These are phyloP conservation scores for Mycosphaerelloides madeirae DNA, from an alignment of 2,329 filamentous ascomycete species.

Conservation along the genomic window DNA sequence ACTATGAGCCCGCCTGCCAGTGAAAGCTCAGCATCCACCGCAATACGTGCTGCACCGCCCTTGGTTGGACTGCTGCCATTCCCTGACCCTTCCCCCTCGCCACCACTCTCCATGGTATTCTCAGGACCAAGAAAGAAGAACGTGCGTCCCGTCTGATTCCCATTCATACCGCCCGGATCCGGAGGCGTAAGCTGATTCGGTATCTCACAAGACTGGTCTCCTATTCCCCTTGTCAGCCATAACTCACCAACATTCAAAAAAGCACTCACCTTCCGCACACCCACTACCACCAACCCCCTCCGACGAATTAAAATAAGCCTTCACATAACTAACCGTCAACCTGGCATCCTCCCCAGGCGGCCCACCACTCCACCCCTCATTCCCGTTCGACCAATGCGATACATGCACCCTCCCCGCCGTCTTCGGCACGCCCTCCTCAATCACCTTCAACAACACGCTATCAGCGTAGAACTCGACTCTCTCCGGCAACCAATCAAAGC, in stretches of 20 bases:
- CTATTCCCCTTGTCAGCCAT: neutral
- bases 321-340: conserved; percentile 64
- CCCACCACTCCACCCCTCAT: conserved; percentile 64
- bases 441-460: conserved; percentile 53
- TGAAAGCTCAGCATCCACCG: no score
- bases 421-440: conserved; percentile 46
- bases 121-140: conserved; percentile 9
- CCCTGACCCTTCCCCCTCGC: neutral
- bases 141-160: conserved; percentile 15
- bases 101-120: neutral
- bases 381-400: conserved; percentile 75
- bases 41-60: no score
- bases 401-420: conserved; percentile 62
- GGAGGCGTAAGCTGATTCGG: conserved; percentile 18
- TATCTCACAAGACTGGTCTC: conserved; percentile 10
- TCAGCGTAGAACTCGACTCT: conserved; percentile 67
- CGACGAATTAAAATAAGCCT: conserved; percentile 71
- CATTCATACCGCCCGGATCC: conserved; percentile 7
- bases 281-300: neutral
- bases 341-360: conserved; percentile 60
- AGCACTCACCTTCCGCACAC: neutral
- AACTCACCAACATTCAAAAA: neutral
- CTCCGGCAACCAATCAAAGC: conserved; percentile 65
- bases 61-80: neutral
- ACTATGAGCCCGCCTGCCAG: no score